Evolutionary conservation across 768 basidiomycete genomes (phyloP).

Genomic region (Lactarius sanguifluus): DNA sequence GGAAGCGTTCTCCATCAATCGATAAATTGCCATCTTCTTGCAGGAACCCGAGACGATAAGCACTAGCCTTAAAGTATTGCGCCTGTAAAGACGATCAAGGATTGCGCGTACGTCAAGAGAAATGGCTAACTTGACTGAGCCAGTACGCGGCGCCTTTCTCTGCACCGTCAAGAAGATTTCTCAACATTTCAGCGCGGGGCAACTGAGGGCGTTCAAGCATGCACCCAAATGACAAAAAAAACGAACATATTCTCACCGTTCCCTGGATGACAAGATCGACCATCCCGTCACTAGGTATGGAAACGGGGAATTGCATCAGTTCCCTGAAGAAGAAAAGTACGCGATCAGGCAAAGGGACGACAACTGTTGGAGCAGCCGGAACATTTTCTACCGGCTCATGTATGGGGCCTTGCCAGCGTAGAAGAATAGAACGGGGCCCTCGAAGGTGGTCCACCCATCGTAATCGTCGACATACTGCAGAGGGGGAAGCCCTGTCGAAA

Average conservation of each 20-base stretch:
- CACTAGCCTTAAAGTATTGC: constrained; percentile 69
- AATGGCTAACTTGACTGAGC: constrained; percentile 51
- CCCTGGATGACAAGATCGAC: constrained; percentile 72
- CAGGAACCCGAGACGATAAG: constrained; percentile 69
- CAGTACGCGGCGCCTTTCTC: constrained; percentile 62
- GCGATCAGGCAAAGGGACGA: constrained; percentile 17
- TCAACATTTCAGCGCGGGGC: constrained; percentile 51
- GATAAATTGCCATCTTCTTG: constrained; percentile 54
- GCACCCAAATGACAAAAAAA: constrained; percentile 6
- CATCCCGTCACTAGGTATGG: constrained; percentile 73
- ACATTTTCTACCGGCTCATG: constrained; percentile 51
- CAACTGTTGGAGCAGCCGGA: not conserved
- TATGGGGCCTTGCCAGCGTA: constrained; percentile 81
- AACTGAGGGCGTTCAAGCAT: constrained; percentile 38
- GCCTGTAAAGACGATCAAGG: constrained; percentile 44
- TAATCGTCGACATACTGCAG: constrained; percentile 46
- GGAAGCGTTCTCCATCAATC: constrained; percentile 78
- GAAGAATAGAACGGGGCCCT: constrained; percentile 65
- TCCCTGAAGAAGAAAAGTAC: constrained; percentile 45
- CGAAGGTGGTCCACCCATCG: constrained; percentile 70
- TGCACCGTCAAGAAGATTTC: constrained; percentile 60
- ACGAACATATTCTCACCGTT: constrained; percentile 44
- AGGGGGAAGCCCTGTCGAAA: constrained; percentile 42
- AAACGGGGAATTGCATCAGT: constrained; percentile 82
- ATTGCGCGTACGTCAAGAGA: constrained; percentile 8